These are phyloP conservation scores for Phytophthora sansomeana DNA, from an alignment of 352 stramenopile species.

Conservation along the genomic window DNA sequence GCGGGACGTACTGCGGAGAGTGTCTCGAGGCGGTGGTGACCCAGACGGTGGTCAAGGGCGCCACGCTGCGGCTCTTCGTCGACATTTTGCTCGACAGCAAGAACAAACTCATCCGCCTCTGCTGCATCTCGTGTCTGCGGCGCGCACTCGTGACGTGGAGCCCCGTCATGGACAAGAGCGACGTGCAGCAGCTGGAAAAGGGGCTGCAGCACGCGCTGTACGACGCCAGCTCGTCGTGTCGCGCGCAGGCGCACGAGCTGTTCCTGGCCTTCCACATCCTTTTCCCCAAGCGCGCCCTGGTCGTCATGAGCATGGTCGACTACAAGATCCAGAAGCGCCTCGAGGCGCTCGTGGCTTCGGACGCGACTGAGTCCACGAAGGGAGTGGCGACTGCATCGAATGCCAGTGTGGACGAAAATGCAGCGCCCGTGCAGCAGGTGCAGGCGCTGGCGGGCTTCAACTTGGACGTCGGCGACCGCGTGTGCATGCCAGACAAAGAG, in stretches of 20 bases:
- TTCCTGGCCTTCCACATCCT: constrained; percentile 79
- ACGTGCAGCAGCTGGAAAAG: constrained; percentile 86
- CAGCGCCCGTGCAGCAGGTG: constrained; percentile 28
- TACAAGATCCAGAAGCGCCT: constrained; percentile 88
- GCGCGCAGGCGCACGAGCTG: constrained; percentile 70
- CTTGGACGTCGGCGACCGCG: constrained; percentile 73
- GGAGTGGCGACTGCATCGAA: constrained; percentile 43
- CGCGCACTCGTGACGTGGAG: constrained; percentile 70
- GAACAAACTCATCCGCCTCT: constrained; percentile 83
- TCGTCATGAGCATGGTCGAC: constrained; percentile 75
- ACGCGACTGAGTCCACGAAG: constrained; percentile 34
- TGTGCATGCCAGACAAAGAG: constrained; percentile 88
- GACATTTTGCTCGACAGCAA: constrained; percentile 82
- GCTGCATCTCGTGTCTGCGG: constrained; percentile 73
- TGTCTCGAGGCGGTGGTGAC: constrained; percentile 74
- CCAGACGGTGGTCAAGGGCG: constrained; percentile 76
- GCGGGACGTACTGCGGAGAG: constrained; percentile 79
- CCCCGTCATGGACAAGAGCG: constrained; percentile 76
- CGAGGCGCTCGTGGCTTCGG: constrained; percentile 58
- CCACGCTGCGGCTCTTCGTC: constrained; percentile 77
- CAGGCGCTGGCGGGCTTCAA: constrained; percentile 46
- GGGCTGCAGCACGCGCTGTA: constrained; percentile 75
- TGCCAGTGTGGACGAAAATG: constrained; percentile 65
- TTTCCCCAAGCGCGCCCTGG: constrained; percentile 77
- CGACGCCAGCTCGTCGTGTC: constrained; percentile 80